Conservation (phyloP, 2,329 filamentous ascomycete species). For the Fusarium brevicatenulatum region DNA sequence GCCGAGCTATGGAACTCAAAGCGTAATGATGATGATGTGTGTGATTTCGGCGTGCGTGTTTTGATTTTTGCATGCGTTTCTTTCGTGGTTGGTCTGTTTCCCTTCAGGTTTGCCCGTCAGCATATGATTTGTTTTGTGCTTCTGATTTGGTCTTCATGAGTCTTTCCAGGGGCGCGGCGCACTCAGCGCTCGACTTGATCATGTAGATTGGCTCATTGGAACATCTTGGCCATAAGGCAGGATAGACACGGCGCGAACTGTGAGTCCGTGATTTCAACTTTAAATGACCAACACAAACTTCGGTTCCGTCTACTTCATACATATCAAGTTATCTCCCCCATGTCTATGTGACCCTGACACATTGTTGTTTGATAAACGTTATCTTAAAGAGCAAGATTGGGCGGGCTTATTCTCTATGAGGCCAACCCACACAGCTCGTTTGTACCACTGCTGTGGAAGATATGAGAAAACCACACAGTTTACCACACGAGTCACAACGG, state of each 20-base stretch:
- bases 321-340: background rate
- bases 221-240: conserved; percentile 23
- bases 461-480: background rate
- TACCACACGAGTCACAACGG: background rate
- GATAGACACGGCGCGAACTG: conserved; percentile 6
- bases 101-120: conserved; percentile 4
- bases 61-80: conserved; percentile 7
- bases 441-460: background rate
- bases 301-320: background rate
- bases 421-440: background rate
- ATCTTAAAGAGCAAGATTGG: background rate
- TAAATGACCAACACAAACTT: conserved; percentile 31
- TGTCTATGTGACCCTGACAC: background rate
- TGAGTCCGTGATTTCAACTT: background rate
- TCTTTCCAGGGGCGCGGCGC: conserved; percentile 2
- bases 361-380: background rate
- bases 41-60: conserved; percentile 26
- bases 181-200: conserved; percentile 18
- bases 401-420: background rate
- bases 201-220: conserved; percentile 4
- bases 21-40: conserved; percentile 45
- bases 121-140: conserved; percentile 13
- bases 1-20: conserved; percentile 70
- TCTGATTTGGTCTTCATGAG: conserved; percentile 19
- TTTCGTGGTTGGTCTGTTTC: conserved; percentile 2